phyloP scores from a whole-genome alignment of 176 grass and related monocot species.

The Rhipidocladum racemiflorum region DNA sequence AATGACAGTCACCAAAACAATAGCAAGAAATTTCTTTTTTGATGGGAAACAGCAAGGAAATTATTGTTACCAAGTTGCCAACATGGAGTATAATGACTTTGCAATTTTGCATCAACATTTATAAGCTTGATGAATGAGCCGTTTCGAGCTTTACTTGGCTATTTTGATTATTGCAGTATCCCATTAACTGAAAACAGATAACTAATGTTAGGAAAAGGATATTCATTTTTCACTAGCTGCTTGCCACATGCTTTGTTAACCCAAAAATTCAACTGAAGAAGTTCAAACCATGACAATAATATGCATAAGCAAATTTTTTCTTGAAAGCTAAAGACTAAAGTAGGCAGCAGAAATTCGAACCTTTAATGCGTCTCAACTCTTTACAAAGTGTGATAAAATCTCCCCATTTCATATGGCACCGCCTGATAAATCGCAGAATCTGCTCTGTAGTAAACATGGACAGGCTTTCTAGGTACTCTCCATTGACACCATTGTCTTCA shows the following conservation, averaged over 20 bases:
- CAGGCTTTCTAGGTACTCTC: conserved; percentile 80
- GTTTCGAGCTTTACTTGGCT: neutral
- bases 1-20: neutral
- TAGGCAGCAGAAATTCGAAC: conserved; percentile 38
- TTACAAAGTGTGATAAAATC: conserved; percentile 96
- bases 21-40: neutral
- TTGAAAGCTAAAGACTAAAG: conserved; percentile 6
- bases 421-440: conserved; percentile 89
- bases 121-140: neutral
- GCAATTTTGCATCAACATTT: neutral
- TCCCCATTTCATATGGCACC: conserved; percentile 91
- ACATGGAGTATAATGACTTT: neutral
- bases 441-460: conserved; percentile 93
- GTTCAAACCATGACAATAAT: neutral
- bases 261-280: neutral
- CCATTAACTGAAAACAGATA: neutral
- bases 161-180: neutral
- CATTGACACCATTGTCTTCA: conserved; percentile 84
- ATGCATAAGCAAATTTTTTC: neutral
- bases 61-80: neutral
- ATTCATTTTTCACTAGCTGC: neutral
- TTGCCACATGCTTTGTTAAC: conserved; percentile 3
- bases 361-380: conserved; percentile 91
- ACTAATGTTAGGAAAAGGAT: neutral
- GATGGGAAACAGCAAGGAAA: neutral